phyloP scores from a whole-genome alignment of 345 rosid genomes.

The Geranium brycei region DNA sequence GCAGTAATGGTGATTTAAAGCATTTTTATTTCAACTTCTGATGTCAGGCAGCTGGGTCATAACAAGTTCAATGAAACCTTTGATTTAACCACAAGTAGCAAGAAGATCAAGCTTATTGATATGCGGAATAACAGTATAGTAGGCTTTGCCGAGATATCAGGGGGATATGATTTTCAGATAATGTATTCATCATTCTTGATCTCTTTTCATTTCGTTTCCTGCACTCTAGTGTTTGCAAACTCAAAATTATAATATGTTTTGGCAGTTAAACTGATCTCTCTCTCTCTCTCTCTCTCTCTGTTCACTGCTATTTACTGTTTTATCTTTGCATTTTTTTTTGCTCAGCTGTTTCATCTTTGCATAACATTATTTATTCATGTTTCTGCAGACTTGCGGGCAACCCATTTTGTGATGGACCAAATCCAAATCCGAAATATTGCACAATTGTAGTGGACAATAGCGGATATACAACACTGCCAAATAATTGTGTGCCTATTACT shows the following conservation, averaged over 20 bases:
- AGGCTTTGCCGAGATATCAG: conserved; percentile 9
- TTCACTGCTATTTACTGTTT: not conserved
- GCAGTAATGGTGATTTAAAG: not conserved
- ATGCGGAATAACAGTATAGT: conserved; percentile 38
- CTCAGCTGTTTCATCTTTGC: too few relatives aligned
- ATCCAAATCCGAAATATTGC: conserved; percentile 37
- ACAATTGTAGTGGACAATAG: conserved; percentile 8
- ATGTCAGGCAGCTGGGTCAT: conserved; percentile 32
- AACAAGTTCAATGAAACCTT: conserved; percentile 44
- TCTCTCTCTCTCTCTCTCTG: too few relatives aligned
- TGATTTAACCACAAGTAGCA: conserved; percentile 31
- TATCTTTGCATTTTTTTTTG: too few relatives aligned
- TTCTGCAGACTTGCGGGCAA: conserved; percentile 51
- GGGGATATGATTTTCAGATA: conserved; percentile 12
- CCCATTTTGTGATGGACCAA: conserved; percentile 32
- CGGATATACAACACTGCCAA: conserved; percentile 27
- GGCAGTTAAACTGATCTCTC: not conserved
- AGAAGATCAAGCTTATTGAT: conserved; percentile 39
- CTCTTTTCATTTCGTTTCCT: not conserved
- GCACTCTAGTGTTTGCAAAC: too few relatives aligned
- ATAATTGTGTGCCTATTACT: conserved; percentile 26
- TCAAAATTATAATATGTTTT: not conserved
- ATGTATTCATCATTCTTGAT: conserved; percentile 28
- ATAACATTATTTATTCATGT: conserved; percentile 2
- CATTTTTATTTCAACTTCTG: not conserved